Conservation (phyloP, 768 basidiomycete species). For the Leccinum arenicola region DNA sequence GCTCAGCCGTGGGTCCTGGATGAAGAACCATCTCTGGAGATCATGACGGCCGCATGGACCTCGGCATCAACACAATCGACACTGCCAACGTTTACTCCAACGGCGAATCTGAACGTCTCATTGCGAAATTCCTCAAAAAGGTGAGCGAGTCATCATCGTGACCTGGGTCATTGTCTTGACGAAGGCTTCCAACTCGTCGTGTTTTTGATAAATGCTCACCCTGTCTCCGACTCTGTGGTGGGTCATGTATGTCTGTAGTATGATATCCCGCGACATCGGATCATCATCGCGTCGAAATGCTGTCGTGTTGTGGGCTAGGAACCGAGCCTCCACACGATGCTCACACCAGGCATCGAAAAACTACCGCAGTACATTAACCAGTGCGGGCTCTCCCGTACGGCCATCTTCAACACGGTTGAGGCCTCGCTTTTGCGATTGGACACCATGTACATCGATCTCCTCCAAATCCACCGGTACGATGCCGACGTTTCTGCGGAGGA, state of each 20-base stretch:
- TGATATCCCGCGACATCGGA: constrained; percentile 31
- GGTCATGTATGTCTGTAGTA: constrained; percentile 17
- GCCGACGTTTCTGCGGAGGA: no score
- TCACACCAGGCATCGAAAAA: not conserved
- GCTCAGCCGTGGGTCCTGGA: constrained; percentile 20
- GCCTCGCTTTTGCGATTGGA: no score
- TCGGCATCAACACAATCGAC: no score
- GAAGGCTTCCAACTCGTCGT: not conserved
- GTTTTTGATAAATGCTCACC: not conserved
- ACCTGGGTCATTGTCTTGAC: not conserved
- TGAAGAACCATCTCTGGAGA: no score
- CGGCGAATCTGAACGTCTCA: no score
- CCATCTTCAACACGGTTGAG: no score
- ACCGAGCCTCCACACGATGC: not conserved
- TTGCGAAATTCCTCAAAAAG: no score
- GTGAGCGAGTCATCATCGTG: no score
- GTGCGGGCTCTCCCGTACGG: constrained; percentile 29
- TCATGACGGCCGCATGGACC: no score
- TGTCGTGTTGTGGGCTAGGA: constrained; percentile 13
- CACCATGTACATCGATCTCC: no score
- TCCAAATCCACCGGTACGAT: no score
- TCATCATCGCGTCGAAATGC: constrained; percentile 33
- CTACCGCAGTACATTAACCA: constrained; percentile 30
- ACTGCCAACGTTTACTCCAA: no score
- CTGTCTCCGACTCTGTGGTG: not conserved